These are phyloP conservation scores for Scutellaria barbata DNA, from an alignment of 257 asterid genomes.

Conservation along the genomic window DNA sequence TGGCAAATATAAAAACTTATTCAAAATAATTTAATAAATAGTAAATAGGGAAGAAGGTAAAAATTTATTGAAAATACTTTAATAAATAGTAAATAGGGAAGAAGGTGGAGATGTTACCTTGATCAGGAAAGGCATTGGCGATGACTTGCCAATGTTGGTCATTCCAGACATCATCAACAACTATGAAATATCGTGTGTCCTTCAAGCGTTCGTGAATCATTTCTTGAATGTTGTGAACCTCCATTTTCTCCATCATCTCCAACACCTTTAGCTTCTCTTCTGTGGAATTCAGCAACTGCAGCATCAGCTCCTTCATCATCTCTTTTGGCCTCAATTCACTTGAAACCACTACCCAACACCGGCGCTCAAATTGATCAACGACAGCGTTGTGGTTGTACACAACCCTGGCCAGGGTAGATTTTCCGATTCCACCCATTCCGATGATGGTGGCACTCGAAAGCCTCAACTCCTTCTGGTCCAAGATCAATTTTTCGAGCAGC, in stretches of 20 bases:
- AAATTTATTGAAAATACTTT: too few relatives aligned
- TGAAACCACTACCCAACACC: conserved; percentile 35
- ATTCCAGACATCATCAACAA: conserved; percentile 25
- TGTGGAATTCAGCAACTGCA: not conserved
- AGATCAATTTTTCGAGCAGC: not conserved
- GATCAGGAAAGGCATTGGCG: conserved; percentile 27
- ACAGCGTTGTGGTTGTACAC: conserved; percentile 19
- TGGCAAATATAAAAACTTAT: too few relatives aligned
- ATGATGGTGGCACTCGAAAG: not conserved
- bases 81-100: not conserved
- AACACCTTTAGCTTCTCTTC: not conserved
- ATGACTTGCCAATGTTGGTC: conserved; percentile 17
- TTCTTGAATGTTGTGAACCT: not conserved
- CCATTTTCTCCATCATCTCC: not conserved
- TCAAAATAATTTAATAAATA: too few relatives aligned
- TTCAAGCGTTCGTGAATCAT: not conserved
- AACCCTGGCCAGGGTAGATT: not conserved
- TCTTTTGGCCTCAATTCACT: conserved; percentile 22
- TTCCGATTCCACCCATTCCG: not conserved
- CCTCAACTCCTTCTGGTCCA: not conserved
- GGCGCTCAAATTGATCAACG: not conserved
- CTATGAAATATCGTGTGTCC: conserved; percentile 6
- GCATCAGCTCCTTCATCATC: not conserved
- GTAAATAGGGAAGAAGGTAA: too few relatives aligned
- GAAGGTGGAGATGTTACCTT: too few relatives aligned